A percentile compares a stretch with the other conserved stretches of the same genome.
Evolutionary conservation across 2,329 filamentous ascomycete species (phyloP).

Genomic region (Aspergillus tanneri): DNA sequence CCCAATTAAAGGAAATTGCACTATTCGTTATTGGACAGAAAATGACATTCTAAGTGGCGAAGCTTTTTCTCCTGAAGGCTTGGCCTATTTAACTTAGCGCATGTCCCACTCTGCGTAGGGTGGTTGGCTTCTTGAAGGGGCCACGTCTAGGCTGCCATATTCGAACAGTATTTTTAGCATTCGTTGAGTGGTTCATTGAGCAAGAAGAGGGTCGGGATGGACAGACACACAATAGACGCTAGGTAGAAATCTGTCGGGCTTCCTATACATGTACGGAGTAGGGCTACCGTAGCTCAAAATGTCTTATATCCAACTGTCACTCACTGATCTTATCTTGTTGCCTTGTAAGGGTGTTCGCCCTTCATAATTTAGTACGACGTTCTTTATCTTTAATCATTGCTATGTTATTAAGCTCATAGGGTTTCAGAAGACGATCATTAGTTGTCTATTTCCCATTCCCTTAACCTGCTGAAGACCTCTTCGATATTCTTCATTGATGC

Average conservation of each 20-base stretch:
- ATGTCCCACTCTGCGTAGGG: neutral
- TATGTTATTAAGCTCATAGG: too few relatives aligned
- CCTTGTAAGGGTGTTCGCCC: too few relatives aligned
- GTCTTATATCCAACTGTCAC: too few relatives aligned
- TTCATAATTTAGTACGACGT: too few relatives aligned
- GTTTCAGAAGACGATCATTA: too few relatives aligned
- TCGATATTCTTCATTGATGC: neutral
- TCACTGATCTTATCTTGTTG: too few relatives aligned
- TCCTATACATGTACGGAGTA: too few relatives aligned
- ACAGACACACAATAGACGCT: neutral
- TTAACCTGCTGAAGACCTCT: neutral
- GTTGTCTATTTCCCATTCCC: too few relatives aligned
- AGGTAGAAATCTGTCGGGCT: too few relatives aligned
- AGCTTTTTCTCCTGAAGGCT: neutral
- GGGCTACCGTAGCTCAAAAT: too few relatives aligned
- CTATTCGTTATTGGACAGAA: neutral
- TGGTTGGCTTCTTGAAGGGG: neutral
- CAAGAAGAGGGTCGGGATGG: neutral
- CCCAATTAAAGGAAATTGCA: too few relatives aligned
- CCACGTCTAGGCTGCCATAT: neutral
- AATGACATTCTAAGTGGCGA: neutral
- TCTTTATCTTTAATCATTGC: too few relatives aligned
- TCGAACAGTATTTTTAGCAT: neutral
- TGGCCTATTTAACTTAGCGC: neutral
- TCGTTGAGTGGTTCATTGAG: neutral